phyloP scores from a whole-genome alignment of 1,284 basidiomycete species.

The Sphaerobolus stellatus region DNA sequence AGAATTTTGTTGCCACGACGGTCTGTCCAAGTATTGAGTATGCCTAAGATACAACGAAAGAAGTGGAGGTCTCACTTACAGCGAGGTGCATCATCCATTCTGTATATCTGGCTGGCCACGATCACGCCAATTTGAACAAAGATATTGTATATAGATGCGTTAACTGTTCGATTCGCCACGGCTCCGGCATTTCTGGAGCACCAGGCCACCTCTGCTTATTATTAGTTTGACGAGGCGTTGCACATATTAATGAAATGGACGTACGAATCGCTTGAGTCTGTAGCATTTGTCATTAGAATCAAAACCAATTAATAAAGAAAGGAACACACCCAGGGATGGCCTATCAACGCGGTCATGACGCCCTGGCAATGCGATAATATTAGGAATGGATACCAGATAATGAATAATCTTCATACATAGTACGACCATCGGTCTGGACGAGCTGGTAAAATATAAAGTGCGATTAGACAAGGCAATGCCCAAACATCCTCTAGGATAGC shows the following conservation, averaged over 20 bases:
- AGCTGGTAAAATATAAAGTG: constrained; percentile 52
- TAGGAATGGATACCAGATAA: not conserved
- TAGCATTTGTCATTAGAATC: too few species aligned
- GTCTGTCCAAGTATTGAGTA: constrained; percentile 47
- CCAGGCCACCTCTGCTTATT: constrained; percentile 48
- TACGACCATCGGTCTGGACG: constrained; percentile 60
- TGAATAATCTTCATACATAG: constrained; percentile 39
- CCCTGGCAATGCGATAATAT: not conserved
- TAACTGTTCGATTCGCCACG: constrained; percentile 56
- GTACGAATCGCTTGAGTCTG: constrained; percentile 35
- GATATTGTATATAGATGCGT: constrained; percentile 58
- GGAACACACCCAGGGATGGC: constrained; percentile 3
- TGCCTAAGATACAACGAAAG: not conserved
- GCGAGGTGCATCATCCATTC: constrained; percentile 49
- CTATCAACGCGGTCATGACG: constrained; percentile 7
- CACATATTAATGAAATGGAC: not conserved
- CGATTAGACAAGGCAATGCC: constrained; percentile 55
- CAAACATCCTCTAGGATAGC: constrained; percentile 52
- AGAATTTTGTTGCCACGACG: constrained; percentile 48
- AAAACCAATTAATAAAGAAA: not conserved
- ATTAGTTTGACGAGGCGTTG: not conserved
- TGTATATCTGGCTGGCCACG: constrained; percentile 49
- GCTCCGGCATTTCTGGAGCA: constrained; percentile 55
- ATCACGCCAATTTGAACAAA: constrained; percentile 49
- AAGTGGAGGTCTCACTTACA: constrained; percentile 33